phyloP scores from a whole-genome alignment of 805 yeast genomes.

The Hanseniaspora clermontiae region DNA sequence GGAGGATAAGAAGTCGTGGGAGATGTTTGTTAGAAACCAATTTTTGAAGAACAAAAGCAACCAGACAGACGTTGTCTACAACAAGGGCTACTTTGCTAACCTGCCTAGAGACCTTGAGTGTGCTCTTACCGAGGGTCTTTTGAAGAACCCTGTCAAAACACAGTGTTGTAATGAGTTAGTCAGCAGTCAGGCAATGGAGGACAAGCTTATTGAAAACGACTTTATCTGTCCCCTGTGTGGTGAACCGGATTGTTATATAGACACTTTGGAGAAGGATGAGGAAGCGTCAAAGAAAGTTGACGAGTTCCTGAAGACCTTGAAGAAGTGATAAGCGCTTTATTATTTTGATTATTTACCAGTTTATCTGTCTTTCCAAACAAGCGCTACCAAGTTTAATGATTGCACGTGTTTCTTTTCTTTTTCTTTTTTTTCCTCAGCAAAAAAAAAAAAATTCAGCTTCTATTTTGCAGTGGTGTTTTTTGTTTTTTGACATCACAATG shows the following conservation, averaged over 20 bases:
- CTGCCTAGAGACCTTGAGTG: constrained; percentile 52
- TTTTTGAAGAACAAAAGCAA: constrained; percentile 23
- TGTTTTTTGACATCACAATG: too few species aligned
- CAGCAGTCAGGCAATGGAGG: constrained; percentile 53
- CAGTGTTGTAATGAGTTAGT: constrained; percentile 52
- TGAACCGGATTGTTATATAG: constrained; percentile 60
- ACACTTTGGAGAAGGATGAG: constrained; percentile 49
- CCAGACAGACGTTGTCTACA: constrained; percentile 34
- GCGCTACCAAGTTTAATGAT: too few species aligned
- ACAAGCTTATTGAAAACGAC: constrained; percentile 60
- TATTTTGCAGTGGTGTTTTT: too few species aligned
- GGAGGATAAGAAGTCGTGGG: constrained; percentile 89
- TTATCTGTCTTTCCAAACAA: too few species aligned
- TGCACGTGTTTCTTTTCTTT: too few species aligned
- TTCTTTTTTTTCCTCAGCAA: too few species aligned
- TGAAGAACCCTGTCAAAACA: constrained; percentile 63
- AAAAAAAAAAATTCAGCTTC: too few species aligned
- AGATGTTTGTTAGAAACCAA: constrained; percentile 60
- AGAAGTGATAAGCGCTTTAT: constrained; percentile 14
- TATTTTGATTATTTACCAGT: too few species aligned
- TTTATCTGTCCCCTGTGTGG: constrained; percentile 85
- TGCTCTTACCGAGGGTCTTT: constrained; percentile 53
- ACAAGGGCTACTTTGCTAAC: constrained; percentile 33
- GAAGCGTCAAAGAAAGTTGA: constrained; percentile 46
- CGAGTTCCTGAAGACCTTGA: constrained; percentile 34